A percentile compares a stretch with the other conserved stretches of the same genome.
Evolutionary conservation across 192 early-diverging fungal genomes (phyloP).

Genomic region (Entomortierella parvispora): DNA sequence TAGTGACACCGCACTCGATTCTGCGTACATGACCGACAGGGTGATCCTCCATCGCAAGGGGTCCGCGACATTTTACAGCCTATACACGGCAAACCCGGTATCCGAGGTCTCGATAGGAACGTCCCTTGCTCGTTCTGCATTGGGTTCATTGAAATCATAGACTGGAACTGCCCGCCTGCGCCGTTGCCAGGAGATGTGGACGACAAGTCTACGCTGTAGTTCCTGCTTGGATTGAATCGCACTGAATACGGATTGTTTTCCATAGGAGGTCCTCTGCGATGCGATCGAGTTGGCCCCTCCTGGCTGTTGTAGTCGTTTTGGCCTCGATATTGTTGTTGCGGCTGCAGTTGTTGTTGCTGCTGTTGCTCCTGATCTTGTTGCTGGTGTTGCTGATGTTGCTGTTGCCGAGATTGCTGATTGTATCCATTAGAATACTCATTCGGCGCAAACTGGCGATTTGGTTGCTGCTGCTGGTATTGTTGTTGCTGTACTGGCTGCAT

Average conservation of each 20-base stretch:
- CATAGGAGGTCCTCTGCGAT: conserved; percentile 25
- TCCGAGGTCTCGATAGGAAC: conserved; percentile 28
- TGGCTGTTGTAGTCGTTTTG: conserved; percentile 10
- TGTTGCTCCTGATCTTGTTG: conserved; percentile 7
- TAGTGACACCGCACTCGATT: conserved; percentile 38
- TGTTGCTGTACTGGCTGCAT: conserved; percentile 15
- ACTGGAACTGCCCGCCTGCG: background rate
- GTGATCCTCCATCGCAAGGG: conserved; percentile 41
- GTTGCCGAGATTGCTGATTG: conserved; percentile 17
- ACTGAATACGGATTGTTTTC: conserved; percentile 24
- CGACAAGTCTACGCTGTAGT: conserved; percentile 7
- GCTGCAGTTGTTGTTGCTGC: conserved; percentile 10
- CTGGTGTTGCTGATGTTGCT: conserved; percentile 26
- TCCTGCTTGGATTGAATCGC: conserved; percentile 45
- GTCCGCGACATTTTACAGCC: conserved; percentile 31
- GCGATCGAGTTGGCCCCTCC: conserved; percentile 40
- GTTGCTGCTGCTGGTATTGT: conserved; percentile 6
- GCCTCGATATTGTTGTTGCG: conserved; percentile 6
- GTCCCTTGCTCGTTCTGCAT: conserved; percentile 7
- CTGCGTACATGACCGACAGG: conserved; percentile 23
- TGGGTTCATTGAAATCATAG: background rate
- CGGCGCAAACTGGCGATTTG: background rate
- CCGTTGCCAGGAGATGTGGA: background rate
- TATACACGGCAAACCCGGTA: conserved; percentile 36
- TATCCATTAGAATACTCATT: conserved; percentile 2